Base-by-base conservation (phyloP, 2,329 filamentous ascomycete species). In the Penicillium nordicum region DNA sequence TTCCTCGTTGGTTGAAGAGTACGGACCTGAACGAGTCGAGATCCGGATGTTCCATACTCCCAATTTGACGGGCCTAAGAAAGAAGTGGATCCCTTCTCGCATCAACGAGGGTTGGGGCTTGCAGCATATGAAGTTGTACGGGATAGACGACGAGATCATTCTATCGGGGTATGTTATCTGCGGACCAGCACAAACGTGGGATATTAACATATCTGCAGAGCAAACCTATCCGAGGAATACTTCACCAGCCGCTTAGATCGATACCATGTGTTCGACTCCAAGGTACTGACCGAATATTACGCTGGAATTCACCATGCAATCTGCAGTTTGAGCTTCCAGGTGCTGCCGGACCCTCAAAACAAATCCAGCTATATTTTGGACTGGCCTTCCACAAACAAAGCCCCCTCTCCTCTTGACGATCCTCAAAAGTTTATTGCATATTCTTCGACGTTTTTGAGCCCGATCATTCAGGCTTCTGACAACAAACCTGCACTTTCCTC, bases 71-170 rank as follows among this genome's bases (percentile, higher is more conserved):
- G 94, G 94, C 0, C 66, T 95, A 55, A 84, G 88, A 49, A 97
- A 97, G 76, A 86, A 87, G 67, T 80, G 89, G 63, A 84, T 97
- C 2, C 94, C 94, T 0, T 90, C 85, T 69, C 83, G 94, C 21
- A 93, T 99, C 71, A 99, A 99, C 65, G 94, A 99, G 76, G 94
- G 94, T 18, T 99, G 94, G 94, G 94, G 94, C 1, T 76, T 99
- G 59, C 94, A 99, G 72, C 94, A 99, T 71, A 99, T 99, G 93
- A 99, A 99, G 80, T 80, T 99, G 0, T 99, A 99, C 66, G 94
- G 94, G 0, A 79, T 96, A 23, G 94, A 99, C 67, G 92, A 99
- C 68, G 92, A 96, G 73, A 88, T 99, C 56, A 93, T 99, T 62
- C 84, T 99, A 67, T 96, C 92, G 8, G 92, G 92, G 84, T 90